Evolutionary conservation across 371 early-diverging fungal genomes (phyloP), one percentile per base, ranked within the genome.

Genomic region (Saksenaea oblongispora): DNA sequence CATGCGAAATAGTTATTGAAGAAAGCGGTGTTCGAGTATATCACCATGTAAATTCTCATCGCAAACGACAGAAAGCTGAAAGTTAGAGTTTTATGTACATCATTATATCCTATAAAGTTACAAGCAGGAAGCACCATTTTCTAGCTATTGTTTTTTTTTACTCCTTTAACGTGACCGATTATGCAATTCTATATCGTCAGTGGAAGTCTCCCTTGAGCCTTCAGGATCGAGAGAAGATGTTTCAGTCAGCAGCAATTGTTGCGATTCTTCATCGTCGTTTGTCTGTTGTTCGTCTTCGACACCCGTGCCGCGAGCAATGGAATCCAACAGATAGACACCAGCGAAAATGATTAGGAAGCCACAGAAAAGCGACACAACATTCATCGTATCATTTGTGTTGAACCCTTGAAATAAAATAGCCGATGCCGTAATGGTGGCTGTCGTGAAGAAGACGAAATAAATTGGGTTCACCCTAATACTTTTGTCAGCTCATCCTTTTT

Each of bases 391-490:
- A 5, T 89, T 80, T 13, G 90, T 88, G 63, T 89, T 82, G 65
- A 95, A 92, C n/a, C 95, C 96, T 71, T 92, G 89, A 79, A 92
- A 95, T 14, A 96, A 79, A 44, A 94, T 87, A 15, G 92, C 89
- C 0, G 93, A 93, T 2, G 95, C 96, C n/a, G 88, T 72, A 56
- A 96, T 92, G 13, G 96, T 95, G 13, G 94, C 92, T 4, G 95
- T 91, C 28, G 96, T 95, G 73, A 96, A 96, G 63, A 91, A 88
- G 28, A 95, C 95, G 69, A 93, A 96, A 77, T 96, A 96, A 57
- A 95, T 91, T n/a, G 92, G 93, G 60, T 90, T 93, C 22, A 93
- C 93, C 14, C 81, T 83, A 64, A 24, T 28, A 14, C 47, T 26
- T 22, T 0, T 2, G 27, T 56, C 28, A 7, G 31, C n/a, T 27